A percentile compares a stretch with the other conserved stretches of the same genome.
phyloP scores from a whole-genome alignment of 371 early-diverging fungal species.

The Mortierella sp. region DNA sequence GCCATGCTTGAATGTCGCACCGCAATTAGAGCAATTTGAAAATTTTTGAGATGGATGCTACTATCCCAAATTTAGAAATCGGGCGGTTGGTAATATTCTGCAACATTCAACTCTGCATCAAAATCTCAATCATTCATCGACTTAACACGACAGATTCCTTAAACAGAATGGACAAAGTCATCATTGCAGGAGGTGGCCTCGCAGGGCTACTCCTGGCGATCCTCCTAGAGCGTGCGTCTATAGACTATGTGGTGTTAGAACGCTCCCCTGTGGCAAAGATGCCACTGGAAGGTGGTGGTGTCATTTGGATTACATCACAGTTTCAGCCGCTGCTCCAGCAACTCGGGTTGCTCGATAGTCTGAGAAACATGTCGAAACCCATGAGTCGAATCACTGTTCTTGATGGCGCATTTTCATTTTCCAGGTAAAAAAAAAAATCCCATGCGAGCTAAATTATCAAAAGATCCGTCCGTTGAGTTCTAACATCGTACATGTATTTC shows the following conservation, averaged over 20 bases:
- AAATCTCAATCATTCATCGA: not conserved
- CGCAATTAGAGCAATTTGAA: no score
- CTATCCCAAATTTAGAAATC: no score
- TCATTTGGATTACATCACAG: conserved; percentile 30
- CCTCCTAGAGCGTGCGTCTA: conserved; percentile 24
- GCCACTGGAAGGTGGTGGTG: conserved; percentile 44
- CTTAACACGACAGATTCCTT: not conserved
- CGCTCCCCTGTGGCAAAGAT: conserved; percentile 15
- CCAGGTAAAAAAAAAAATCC: not conserved
- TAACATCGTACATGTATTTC: not conserved
- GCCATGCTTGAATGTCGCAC: no score
- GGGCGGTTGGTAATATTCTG: no score
- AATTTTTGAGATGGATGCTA: no score
- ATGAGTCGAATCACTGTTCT: conserved; percentile 10
- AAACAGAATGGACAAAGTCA: conserved; percentile 32
- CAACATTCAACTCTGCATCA: no score
- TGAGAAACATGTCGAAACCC: conserved; percentile 22
- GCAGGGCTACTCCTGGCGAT: conserved; percentile 38
- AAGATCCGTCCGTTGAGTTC: not conserved
- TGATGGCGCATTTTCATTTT: conserved; percentile 12
- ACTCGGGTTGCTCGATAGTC: conserved; percentile 22
- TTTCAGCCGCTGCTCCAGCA: conserved; percentile 29
- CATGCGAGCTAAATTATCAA: no score
- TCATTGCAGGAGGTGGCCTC: conserved; percentile 38
- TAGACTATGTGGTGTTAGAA: conserved; percentile 36